These are phyloP conservation scores for Cordyceps sp. DNA, from an alignment of 2,329 filamentous ascomycete species.

Conservation along the genomic window DNA sequence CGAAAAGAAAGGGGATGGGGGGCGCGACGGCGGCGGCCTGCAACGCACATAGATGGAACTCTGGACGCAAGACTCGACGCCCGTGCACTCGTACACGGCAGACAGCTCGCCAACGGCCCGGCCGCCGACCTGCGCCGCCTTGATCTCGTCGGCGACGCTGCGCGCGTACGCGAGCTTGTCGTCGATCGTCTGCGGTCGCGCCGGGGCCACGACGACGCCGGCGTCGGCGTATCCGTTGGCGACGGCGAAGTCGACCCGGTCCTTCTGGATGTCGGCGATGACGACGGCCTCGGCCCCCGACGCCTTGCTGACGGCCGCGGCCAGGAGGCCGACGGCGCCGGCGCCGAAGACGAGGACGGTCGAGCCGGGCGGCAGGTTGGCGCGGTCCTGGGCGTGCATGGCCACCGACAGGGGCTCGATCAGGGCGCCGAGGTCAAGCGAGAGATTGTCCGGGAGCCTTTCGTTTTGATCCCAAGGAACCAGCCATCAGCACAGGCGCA, in stretches of 20 bases:
- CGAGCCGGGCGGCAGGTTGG: constrained; percentile 19
- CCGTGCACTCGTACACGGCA: constrained; percentile 63
- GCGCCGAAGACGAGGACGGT: constrained; percentile 41
- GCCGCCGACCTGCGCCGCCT: constrained; percentile 16
- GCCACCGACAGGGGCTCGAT: constrained; percentile 43
- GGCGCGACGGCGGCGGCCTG: background rate
- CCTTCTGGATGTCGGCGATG: constrained; percentile 38
- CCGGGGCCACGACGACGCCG: constrained; percentile 30
- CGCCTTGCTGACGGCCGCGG: constrained; percentile 38
- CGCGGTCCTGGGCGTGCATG: constrained; percentile 35
- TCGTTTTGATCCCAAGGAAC: no score
- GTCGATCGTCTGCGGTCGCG: constrained; percentile 29
- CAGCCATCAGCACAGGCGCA: no score
- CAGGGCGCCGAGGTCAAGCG: constrained; percentile 37
- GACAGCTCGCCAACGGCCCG: constrained; percentile 44
- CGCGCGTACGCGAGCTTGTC: constrained; percentile 35
- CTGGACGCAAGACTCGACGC: constrained; percentile 61
- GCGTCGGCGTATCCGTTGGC: constrained; percentile 38
- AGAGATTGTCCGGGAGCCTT: constrained; percentile 30
- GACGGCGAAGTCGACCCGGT: constrained; percentile 40
- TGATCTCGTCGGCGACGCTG: constrained; percentile 27
- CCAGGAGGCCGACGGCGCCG: constrained; percentile 43
- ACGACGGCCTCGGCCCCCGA: constrained; percentile 25
- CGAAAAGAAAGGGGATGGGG: background rate
- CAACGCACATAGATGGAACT: constrained; percentile 48